A percentile compares a stretch with the other conserved stretches of the same genome.
Conservation (phyloP, 2,329 filamentous ascomycete genomes). For the Penicillium psychrosexuale region DNA sequence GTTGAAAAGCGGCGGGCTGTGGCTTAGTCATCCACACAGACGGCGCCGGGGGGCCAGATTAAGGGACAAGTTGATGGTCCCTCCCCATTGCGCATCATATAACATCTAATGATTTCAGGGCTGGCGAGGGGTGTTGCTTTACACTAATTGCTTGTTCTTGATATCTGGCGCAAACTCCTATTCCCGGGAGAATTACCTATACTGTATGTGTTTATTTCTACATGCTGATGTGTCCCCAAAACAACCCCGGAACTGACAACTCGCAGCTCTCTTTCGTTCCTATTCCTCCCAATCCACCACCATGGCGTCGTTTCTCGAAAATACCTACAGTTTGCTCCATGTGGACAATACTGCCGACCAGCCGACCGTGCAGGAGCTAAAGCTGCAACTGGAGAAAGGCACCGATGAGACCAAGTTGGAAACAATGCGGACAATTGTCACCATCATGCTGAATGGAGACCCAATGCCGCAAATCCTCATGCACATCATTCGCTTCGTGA, state of each 20-base stretch:
- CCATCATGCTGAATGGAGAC: slow-evolving; percentile 97
- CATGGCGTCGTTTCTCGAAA: slow-evolving; percentile 94
- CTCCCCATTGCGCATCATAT: slow-evolving; percentile 30
- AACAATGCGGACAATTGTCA: slow-evolving; percentile 94
- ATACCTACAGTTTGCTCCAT: slow-evolving; percentile 94
- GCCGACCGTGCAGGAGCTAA: slow-evolving; percentile 84
- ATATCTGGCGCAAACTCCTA: slow-evolving; percentile 20
- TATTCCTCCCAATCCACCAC: slow-evolving; percentile 41
- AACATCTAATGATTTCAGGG: slow-evolving; percentile 37
- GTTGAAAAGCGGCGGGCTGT: slow-evolving; percentile 20
- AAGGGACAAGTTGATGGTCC: slow-evolving; percentile 43
- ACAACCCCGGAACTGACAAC: slow-evolving; percentile 34
- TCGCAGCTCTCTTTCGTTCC: slow-evolving; percentile 34
- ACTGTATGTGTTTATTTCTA: slow-evolving; percentile 23
- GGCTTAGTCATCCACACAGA: slow-evolving; percentile 49
- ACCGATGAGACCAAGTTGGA: slow-evolving; percentile 90
- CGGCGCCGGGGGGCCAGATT: slow-evolving; percentile 32
- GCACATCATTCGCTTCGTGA: slow-evolving; percentile 99
- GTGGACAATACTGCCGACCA: slow-evolving; percentile 95
- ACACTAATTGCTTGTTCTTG: slow-evolving; percentile 27
- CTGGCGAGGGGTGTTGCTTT: slow-evolving; percentile 37
- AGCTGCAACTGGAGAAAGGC: slow-evolving; percentile 89
- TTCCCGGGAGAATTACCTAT: slow-evolving; percentile 26
- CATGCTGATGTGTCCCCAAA: slow-evolving; percentile 26
- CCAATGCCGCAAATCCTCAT: slow-evolving; percentile 93